Evolutionary conservation across 2,329 filamentous ascomycete genomes (phyloP), one percentile per base, ranked within the genome.

Genomic region (Alternaria longipes): DNA sequence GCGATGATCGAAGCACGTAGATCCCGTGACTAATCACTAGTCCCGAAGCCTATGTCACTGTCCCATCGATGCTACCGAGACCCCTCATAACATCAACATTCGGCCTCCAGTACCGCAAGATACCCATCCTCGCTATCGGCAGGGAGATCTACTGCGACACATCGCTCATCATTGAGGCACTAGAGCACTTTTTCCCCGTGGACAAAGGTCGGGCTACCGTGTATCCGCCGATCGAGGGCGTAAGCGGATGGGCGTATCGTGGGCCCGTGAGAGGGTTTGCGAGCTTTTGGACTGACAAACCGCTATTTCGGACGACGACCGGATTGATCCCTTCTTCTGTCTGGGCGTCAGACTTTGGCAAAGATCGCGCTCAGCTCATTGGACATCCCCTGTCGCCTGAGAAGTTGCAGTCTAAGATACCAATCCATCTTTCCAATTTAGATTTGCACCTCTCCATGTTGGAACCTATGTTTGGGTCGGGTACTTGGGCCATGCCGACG

Each of bases 241-340:
- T 66, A 4, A 76, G 73, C 38, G 72, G 72, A 1, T 72, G 78
- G 67, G 63, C 65, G n/a, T 80, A 81, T 54, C 52, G 73, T 7
- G 69, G 71, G 0, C 56, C 81, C 3, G 79, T 75, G 5, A 65
- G 80, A n/a, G 78, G 78, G 0, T 80, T 81, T 36, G 75, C 79
- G 3, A 74, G 68, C n/a, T 81, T 80, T 62, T 81, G 79, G 79
- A 77, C 73, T 3, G 80, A 82, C 59, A 62, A 78, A 28, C 76
- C 80, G 0, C 62, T 81, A 5, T 81, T 81, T 65, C 71, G 80
- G 16, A 71, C 74, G 7, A 79, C 78, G 18, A 79, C 77, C 5
- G 80, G 80, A 4, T 67, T 82, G 1, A 81, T 82, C 49, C 80
- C 80, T 1, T 66, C 74, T 0, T 69, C 68, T 7, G 79, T 81